Base-by-base conservation (phyloP, 139 green algal species). In the Chlamydomonas asymmetrica region DNA sequence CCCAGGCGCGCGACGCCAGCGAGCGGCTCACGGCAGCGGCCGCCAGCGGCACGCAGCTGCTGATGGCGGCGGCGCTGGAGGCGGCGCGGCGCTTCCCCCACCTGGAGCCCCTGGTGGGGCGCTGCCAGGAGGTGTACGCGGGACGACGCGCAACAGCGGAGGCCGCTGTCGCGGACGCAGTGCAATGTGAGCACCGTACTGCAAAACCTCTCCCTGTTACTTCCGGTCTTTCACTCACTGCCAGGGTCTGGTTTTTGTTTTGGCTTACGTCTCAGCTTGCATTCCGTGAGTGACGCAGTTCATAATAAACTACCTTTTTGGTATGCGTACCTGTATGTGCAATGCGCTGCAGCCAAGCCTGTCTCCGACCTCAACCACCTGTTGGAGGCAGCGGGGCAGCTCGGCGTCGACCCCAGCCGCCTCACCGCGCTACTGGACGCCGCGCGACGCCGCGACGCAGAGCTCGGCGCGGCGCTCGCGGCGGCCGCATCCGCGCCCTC, bases 31-130 rank as follows among this genome's bases (percentile, higher is more conserved):
- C 39, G 9, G 18, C 57, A 2, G 70, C 54, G 1, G 54, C 70
- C 16, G n/a, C 39, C 4, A 39, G 29, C 20, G 70, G 70, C n/a
- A 49, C 1, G 34, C n/a, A 25, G 10, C 7, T 60, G 39, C 27
- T 29, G 18, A 68, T 56, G 31, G n/a, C 39, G 4, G 2, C 54
- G 16, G 70, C 70, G 40, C 29, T 76, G 40, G 32, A 31, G 56
- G 56, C 56, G 16, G 70, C 70, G 18, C 40, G 67, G 59, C n/a
- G 29, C 39, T 76, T 50, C 59, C 70, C 70, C 5, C 41, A 50
- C 41, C 40, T 76, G 40, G 70, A 23, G 40, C 18, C 35, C 40
- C 39, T 68, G 27, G 29, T 27, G 29, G 38, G 32, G 29, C 22
- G 60, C 2, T 39, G 57, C 57, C 40, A 5, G 22, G 38, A 29